Conservation (phyloP, 495 filamentous ascomycete species). For the Aspergillus homomorphus region DNA sequence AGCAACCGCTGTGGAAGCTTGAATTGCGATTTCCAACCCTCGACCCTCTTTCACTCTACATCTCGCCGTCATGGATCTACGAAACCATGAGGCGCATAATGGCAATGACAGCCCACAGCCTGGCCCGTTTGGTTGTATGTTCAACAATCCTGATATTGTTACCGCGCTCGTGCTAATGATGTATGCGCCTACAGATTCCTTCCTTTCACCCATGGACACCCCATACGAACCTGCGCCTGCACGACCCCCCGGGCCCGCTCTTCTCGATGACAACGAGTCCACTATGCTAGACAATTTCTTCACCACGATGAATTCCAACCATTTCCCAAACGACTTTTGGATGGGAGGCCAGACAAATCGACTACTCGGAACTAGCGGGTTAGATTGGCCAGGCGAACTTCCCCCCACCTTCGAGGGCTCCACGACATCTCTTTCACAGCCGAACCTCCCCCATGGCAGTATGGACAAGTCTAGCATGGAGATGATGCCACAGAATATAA, state of each 20-base stretch:
- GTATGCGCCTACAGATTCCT: conserved; percentile 34
- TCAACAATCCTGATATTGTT: background rate
- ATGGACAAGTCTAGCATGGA: conserved; percentile 25
- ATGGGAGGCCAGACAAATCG: conserved; percentile 41
- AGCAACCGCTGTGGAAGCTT: conserved; percentile 16
- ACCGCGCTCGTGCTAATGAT: conserved; percentile 19
- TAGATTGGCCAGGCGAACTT: conserved; percentile 54
- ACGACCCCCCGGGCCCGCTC: conserved; percentile 55
- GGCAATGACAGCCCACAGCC: conserved; percentile 32
- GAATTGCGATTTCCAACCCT: background rate
- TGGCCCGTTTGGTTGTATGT: conserved; percentile 63
- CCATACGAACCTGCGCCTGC: conserved; percentile 55
- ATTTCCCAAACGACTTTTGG: conserved; percentile 51
- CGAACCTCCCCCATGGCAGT: conserved; percentile 28
- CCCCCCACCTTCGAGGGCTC: conserved; percentile 60
- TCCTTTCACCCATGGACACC: conserved; percentile 49
- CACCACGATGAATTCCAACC: conserved; percentile 54
- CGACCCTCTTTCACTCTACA: conserved; percentile 6
- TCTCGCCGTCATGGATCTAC: conserved; percentile 34
- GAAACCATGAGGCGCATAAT: conserved; percentile 27
- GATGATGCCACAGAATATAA: conserved; percentile 21
- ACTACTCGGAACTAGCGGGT: conserved; percentile 39
- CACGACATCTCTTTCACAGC: conserved; percentile 58
- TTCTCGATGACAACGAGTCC: conserved; percentile 60
- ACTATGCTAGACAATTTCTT: conserved; percentile 63